These are phyloP conservation scores for Penicillium verrucosum DNA, from an alignment of 2,329 filamentous ascomycete genomes.

Conservation along the genomic window DNA sequence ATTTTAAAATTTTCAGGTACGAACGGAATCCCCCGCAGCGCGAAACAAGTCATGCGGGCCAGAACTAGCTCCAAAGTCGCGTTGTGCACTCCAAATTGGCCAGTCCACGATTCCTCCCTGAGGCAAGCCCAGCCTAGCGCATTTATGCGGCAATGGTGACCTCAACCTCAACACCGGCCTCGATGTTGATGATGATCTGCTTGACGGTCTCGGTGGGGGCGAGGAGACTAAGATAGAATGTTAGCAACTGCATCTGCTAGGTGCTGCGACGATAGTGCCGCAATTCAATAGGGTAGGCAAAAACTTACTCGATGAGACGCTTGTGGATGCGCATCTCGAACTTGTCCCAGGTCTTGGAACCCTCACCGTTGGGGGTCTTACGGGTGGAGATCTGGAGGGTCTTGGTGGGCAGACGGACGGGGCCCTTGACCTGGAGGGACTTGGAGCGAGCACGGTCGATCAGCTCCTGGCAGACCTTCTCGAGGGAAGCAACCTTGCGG, in stretches of 20 bases:
- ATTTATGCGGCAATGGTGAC: constrained; percentile 53
- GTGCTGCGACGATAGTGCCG: background rate
- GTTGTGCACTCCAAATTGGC: constrained; percentile 18
- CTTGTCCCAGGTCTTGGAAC: constrained; percentile 99
- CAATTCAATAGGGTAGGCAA: background rate
- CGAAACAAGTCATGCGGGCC: constrained; percentile 15
- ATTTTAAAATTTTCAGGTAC: constrained; percentile 31
- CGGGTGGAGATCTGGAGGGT: constrained; percentile 94
- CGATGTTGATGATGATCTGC: constrained; percentile 55
- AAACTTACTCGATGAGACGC: constrained; percentile 83
- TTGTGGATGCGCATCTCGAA: constrained; percentile 99
- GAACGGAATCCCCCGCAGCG: constrained; percentile 30
- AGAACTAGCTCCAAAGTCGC: constrained; percentile 13
- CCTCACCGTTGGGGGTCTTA: constrained; percentile 99
- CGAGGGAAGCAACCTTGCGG: constrained; percentile 90
- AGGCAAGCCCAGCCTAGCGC: constrained; percentile 15
- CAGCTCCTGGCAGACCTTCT: constrained; percentile 98
- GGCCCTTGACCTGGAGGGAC: constrained; percentile 97
- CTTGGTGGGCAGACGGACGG: constrained; percentile 97
- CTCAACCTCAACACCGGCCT: constrained; percentile 54
- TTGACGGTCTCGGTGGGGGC: constrained; percentile 80
- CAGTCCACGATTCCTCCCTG: constrained; percentile 26
- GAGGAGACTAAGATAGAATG: constrained; percentile 62
- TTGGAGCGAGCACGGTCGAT: constrained; percentile 98
- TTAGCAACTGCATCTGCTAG: constrained; percentile 11